Evolutionary conservation across 2,329 filamentous ascomycete species (phyloP).

Genomic region (Arthrobotrys conoides): DNA sequence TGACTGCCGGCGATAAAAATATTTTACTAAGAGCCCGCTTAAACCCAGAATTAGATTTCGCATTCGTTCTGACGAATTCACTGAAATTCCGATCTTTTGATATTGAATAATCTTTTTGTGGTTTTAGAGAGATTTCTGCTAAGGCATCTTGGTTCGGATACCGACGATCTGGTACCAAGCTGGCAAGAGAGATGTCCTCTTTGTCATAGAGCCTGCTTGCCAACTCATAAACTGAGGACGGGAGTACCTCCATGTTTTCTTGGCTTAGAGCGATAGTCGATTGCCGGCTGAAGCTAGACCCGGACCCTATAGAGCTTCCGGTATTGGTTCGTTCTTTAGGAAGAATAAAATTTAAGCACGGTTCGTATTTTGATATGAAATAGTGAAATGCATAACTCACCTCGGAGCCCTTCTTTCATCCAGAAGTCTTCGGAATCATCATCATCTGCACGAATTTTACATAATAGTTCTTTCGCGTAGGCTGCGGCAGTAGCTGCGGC

Average conservation of each 20-base stretch:
- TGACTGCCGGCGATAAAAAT: slow-evolving; percentile 37
- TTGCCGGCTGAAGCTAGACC: background rate
- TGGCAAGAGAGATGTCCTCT: slow-evolving; percentile 33
- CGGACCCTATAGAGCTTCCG: slow-evolving; percentile 1
- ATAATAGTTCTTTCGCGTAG: slow-evolving; percentile 24
- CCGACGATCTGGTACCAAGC: slow-evolving; percentile 39
- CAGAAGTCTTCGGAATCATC: background rate
- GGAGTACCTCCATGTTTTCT: slow-evolving; percentile 9
- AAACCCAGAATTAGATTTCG: slow-evolving; percentile 23
- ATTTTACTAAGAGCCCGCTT: slow-evolving; percentile 37
- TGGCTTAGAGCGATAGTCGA: background rate
- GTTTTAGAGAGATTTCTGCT: slow-evolving; percentile 1
- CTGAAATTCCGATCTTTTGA: slow-evolving; percentile 46
- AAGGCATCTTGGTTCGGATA: slow-evolving; percentile 48
- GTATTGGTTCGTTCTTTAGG: slow-evolving; percentile 3
- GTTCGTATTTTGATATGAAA: too few relatives aligned
- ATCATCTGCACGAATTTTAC: background rate
- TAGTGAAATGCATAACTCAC: background rate
- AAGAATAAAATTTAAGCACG: background rate
- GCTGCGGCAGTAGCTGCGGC: slow-evolving; percentile 16
- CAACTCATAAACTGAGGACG: slow-evolving; percentile 28
- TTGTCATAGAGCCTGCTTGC: slow-evolving; percentile 36
- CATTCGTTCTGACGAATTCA: slow-evolving; percentile 28
- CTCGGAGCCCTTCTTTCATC: background rate
- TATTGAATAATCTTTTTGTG: slow-evolving; percentile 37